These are phyloP conservation scores for Suhomyces kilbournensis DNA, from an alignment of 805 yeast species.

Conservation along the genomic window DNA sequence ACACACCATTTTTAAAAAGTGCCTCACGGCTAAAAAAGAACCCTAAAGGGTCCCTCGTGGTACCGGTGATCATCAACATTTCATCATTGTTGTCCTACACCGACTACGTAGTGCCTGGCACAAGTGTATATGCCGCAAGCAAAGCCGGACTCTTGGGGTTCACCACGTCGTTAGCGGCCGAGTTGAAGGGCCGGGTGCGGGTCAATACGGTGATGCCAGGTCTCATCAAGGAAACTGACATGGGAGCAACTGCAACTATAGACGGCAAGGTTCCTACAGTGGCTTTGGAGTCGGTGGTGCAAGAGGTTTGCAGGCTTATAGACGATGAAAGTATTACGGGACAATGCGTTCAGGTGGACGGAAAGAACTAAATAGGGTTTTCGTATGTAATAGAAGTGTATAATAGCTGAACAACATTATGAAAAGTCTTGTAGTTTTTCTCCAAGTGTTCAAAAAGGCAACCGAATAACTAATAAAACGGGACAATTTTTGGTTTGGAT, in stretches of 20 bases:
- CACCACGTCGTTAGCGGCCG: conserved; percentile 56
- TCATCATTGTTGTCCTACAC: conserved; percentile 60
- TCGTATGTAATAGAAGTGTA: not conserved
- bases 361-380: not conserved
- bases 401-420: no score
- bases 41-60: conserved; percentile 1
- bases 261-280: conserved; percentile 15
- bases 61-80: conserved; percentile 52
- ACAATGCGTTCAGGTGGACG: conserved; percentile 19
- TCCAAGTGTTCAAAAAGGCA: no score
- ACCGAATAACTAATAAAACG: no score
- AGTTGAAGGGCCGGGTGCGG: conserved; percentile 53
- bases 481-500: no score
- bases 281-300: conserved; percentile 26
- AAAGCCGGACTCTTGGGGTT: conserved; percentile 71
- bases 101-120: conserved; percentile 44
- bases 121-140: conserved; percentile 64
- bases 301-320: conserved; percentile 20
- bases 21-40: not conserved
- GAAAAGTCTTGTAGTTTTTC: no score
- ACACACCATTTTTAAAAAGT: conserved; percentile 48
- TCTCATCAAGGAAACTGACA: conserved; percentile 60
- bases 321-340: conserved; percentile 28
- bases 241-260: conserved; percentile 43
- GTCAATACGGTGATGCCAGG: conserved; percentile 73